These are phyloP conservation scores for Fusarium sp. DNA, from an alignment of 2,329 filamentous ascomycete species.

Conservation along the genomic window DNA sequence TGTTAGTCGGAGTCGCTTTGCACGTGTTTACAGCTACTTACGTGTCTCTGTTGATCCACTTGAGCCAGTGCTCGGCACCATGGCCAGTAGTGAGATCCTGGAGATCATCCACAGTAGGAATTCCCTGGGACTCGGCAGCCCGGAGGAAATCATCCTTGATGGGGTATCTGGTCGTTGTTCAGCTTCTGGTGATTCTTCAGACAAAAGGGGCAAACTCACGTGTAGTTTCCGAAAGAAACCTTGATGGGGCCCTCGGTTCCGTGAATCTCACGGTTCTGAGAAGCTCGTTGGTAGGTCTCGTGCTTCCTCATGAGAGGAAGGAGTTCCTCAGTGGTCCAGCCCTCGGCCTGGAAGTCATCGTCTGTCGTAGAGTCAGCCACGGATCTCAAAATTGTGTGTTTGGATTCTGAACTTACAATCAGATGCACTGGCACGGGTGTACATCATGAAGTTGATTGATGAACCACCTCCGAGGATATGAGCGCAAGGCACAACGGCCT, in stretches of 20 bases:
- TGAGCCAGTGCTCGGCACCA: constrained; percentile 85
- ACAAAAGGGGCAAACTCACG: constrained; percentile 41
- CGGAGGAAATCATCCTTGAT: constrained; percentile 85
- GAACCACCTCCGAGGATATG: constrained; percentile 79
- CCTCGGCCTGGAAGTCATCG: constrained; percentile 83
- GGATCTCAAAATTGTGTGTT: background rate
- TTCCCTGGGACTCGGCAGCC: constrained; percentile 78
- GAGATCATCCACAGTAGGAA: constrained; percentile 79
- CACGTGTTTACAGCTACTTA: background rate
- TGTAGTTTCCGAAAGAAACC: constrained; percentile 84
- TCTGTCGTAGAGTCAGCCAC: constrained; percentile 1
- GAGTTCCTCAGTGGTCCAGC: constrained; percentile 82
- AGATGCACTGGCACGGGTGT: constrained; percentile 46
- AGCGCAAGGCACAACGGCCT: constrained; percentile 80
- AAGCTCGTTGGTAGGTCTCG: constrained; percentile 79
- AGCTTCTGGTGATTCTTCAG: background rate
- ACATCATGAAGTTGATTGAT: constrained; percentile 82
- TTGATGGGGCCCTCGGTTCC: constrained; percentile 86
- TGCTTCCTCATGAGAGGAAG: constrained; percentile 84
- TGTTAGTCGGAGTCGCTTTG: background rate
- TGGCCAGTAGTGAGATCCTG: constrained; percentile 77
- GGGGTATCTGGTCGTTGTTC: constrained; percentile 63
- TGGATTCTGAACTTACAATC: constrained; percentile 23
- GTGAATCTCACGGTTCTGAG: constrained; percentile 75
- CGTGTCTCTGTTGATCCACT: constrained; percentile 80